Evolutionary conservation across 768 basidiomycete genomes (phyloP).

Genomic region (Imleria badia): DNA sequence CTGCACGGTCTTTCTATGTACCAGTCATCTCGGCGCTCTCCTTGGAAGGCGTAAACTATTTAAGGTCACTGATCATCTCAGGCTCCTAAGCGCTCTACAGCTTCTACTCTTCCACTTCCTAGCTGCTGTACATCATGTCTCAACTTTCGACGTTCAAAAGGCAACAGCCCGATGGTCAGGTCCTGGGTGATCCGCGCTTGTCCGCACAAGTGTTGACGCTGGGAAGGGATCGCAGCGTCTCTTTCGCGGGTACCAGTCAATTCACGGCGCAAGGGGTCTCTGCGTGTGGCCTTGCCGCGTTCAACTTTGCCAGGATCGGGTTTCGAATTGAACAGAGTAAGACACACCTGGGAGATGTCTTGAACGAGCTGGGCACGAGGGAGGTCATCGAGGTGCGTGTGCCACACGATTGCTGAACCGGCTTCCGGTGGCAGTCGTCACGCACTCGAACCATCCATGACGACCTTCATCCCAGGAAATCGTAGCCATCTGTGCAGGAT

Average conservation of each 20-base stretch:
- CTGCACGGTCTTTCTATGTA: too few species aligned
- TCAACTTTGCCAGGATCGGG: conserved; percentile 60
- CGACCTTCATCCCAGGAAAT: conserved; percentile 44
- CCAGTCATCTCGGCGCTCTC: too few species aligned
- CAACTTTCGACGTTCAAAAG: background rate
- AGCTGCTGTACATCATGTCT: conserved; percentile 1
- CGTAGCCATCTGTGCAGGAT: conserved; percentile 53
- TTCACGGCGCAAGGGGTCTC: conserved; percentile 48
- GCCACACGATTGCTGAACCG: background rate
- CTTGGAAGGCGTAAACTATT: too few species aligned
- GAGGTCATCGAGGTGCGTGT: conserved; percentile 27
- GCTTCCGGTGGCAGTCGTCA: too few species aligned
- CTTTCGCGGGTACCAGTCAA: conserved; percentile 54
- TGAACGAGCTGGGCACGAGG: conserved; percentile 23
- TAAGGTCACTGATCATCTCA: too few species aligned
- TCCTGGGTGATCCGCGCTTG: background rate
- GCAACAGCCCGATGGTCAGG: background rate
- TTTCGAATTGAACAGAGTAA: conserved; percentile 31
- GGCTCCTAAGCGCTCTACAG: too few species aligned
- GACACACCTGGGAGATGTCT: conserved; percentile 7
- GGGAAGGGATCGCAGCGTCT: conserved; percentile 41
- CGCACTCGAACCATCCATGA: background rate
- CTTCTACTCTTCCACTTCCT: too few species aligned
- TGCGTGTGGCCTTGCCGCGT: conserved; percentile 64
- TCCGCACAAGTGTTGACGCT: conserved; percentile 17